Evolutionary conservation across 2,329 filamentous ascomycete species (phyloP).

Genomic region (Myriangium duriaei): DNA sequence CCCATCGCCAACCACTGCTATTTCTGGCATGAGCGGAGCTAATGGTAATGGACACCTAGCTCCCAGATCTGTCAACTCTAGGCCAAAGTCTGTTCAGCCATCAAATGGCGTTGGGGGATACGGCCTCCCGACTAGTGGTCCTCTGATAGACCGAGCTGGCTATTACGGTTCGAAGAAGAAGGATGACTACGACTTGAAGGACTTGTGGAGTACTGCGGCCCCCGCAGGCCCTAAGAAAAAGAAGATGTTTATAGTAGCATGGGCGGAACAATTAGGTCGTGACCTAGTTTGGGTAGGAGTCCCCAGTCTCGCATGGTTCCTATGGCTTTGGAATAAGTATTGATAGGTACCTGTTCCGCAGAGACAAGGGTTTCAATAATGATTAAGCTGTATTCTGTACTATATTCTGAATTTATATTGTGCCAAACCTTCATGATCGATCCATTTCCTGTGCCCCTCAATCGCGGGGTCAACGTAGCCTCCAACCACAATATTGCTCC

Average conservation of each 20-base stretch:
- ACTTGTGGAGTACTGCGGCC: constrained; percentile 17
- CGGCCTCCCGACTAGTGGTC: constrained; percentile 16
- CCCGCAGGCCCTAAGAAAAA: constrained; percentile 21
- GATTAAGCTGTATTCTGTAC: no score
- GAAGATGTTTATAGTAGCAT: constrained; percentile 31
- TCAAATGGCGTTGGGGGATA: constrained; percentile 18
- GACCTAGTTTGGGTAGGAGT: constrained; percentile 39
- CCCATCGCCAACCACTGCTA: constrained; percentile 9
- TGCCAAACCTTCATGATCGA: no score
- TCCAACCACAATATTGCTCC: no score
- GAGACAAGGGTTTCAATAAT: no score
- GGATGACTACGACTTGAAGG: constrained; percentile 19
- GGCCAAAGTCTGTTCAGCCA: constrained; percentile 29
- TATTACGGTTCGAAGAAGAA: constrained; percentile 24
- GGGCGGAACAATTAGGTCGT: constrained; percentile 48
- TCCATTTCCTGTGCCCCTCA: no score
- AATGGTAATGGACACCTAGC: constrained; percentile 16
- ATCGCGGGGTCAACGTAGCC: no score
- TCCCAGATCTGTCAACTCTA: constrained; percentile 19
- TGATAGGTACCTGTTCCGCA: no score
- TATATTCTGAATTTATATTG: no score
- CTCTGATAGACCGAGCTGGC: constrained; percentile 31
- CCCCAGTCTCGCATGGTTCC: constrained; percentile 6
- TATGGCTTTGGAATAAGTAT: constrained; percentile 34
- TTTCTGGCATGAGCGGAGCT: constrained; percentile 16